These are phyloP conservation scores for Butyriboletus loyo DNA, from an alignment of 768 basidiomycete genomes.

Conservation along the genomic window DNA sequence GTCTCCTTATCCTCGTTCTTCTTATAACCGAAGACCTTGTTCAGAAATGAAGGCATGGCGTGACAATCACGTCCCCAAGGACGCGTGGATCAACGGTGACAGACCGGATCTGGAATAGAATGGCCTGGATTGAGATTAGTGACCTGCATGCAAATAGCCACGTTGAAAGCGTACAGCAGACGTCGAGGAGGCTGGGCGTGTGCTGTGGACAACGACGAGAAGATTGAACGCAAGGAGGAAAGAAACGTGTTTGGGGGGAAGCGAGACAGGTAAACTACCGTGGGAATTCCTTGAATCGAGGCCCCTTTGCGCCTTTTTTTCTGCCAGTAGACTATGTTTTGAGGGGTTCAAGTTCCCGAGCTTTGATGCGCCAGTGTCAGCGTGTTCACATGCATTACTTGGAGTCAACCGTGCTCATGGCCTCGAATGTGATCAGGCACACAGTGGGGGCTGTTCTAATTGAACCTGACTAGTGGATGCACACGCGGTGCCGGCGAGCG, in stretches of 20 bases:
- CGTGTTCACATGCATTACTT: neutral
- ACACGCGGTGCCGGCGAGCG: conserved; percentile 9
- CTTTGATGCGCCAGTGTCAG: neutral
- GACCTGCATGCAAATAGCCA: neutral
- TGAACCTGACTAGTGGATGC: neutral
- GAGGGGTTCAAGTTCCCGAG: neutral
- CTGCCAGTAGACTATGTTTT: neutral
- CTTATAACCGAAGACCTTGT: conserved; percentile 76
- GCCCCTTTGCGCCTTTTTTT: neutral
- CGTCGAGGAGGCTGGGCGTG: neutral
- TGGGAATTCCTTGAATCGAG: conserved; percentile 14
- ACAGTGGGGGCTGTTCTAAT: conserved; percentile 23
- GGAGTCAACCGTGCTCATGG: neutral
- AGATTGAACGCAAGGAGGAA: conserved; percentile 1
- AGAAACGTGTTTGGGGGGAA: neutral
- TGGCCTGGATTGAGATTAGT: conserved; percentile 9
- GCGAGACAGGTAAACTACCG: neutral
- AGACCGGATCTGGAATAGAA: conserved; percentile 5
- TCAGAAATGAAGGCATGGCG: conserved; percentile 63
- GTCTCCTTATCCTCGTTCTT: conserved; percentile 53
- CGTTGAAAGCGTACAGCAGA: neutral
- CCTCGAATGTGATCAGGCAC: conserved; percentile 18
- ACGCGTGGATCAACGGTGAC: conserved; percentile 11
- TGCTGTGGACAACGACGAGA: neutral
- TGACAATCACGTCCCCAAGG: conserved; percentile 13